A percentile compares a stretch with the other conserved stretches of the same genome.
These are phyloP conservation scores for Plenodomus biglobosus DNA, from an alignment of 2,329 filamentous ascomycete genomes.

Conservation along the genomic window DNA sequence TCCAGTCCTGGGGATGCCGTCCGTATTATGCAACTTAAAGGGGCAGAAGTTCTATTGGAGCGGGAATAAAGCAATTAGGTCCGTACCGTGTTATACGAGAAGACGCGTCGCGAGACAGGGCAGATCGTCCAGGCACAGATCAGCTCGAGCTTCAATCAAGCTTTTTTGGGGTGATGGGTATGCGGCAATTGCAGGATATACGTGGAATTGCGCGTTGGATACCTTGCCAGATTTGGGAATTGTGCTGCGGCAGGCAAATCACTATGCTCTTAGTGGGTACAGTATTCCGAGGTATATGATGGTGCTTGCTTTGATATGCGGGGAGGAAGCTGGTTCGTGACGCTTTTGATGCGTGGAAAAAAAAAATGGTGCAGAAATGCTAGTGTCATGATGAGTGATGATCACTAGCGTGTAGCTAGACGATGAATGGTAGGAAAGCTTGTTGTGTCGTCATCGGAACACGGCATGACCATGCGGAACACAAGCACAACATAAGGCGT, in stretches of 20 bases:
- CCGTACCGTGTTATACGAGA: slow-evolving; percentile 2
- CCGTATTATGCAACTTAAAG: not conserved
- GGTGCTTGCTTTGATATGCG: slow-evolving; percentile 5
- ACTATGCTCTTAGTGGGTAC: not conserved
- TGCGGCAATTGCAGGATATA: slow-evolving; percentile 35
- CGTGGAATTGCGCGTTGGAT: slow-evolving; percentile 3
- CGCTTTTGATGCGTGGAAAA: slow-evolving; percentile 10
- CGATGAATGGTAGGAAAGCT: slow-evolving; percentile 18
- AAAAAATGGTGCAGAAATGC: slow-evolving; percentile 17
- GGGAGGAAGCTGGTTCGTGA: slow-evolving; percentile 7
- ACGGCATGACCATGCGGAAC: slow-evolving; percentile 13
- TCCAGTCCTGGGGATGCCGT: slow-evolving; percentile 6
- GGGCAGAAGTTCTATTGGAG: slow-evolving; percentile 10
- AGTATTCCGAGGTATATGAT: not conserved
- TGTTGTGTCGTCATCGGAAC: slow-evolving; percentile 48
- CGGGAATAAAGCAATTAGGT: slow-evolving; percentile 2
- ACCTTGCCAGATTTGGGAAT: slow-evolving; percentile 12
- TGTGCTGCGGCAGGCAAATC: not conserved
- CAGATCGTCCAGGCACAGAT: slow-evolving; percentile 18
- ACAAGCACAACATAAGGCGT: slow-evolving; percentile 13
- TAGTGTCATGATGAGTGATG: slow-evolving; percentile 5
- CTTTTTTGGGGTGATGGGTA: slow-evolving; percentile 12
- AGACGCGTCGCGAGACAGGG: slow-evolving; percentile 1
- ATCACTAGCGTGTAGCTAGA: slow-evolving; percentile 9
- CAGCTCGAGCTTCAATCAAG: slow-evolving; percentile 30